phyloP scores from a whole-genome alignment of 2,329 filamentous ascomycete species.

The Penicillium sp. region DNA sequence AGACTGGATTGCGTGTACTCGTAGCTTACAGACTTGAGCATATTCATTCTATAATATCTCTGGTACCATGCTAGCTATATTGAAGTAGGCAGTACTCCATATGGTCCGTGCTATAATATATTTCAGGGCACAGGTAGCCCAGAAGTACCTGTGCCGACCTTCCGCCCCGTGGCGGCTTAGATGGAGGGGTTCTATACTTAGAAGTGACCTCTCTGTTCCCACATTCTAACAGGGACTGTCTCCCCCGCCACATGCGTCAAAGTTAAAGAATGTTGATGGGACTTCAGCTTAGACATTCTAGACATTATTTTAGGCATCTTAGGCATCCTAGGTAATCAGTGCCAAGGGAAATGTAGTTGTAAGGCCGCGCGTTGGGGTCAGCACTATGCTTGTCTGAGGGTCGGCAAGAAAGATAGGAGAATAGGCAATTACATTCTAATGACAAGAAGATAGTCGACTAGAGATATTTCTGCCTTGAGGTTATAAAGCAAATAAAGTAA shows the following conservation, averaged over 20 bases:
- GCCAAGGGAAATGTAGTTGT: background rate
- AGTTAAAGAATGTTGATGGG: background rate
- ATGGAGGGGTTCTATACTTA: constrained; percentile 18
- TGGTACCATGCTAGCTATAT: no score
- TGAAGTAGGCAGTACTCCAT: background rate
- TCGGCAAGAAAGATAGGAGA: background rate
- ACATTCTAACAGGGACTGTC: background rate
- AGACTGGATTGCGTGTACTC: background rate
- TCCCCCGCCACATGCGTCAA: constrained; percentile 9
- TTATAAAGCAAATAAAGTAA: background rate
- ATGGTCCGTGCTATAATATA: background rate
- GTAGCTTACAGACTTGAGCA: background rate
- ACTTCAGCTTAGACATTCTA: background rate
- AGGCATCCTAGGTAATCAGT: background rate
- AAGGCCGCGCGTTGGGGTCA: background rate
- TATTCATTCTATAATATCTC: no score
- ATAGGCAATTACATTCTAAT: constrained; percentile 7
- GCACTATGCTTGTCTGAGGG: background rate
- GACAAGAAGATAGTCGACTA: background rate
- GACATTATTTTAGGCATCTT: background rate
- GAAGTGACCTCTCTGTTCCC: constrained; percentile 9
- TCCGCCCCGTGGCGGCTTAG: background rate
- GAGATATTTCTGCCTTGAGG: constrained; percentile 7
- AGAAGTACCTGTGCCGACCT: background rate
- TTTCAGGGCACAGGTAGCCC: background rate